Conservation (phyloP, 176 grass and related monocot genomes). For the Alloteropsis semialata region DNA sequence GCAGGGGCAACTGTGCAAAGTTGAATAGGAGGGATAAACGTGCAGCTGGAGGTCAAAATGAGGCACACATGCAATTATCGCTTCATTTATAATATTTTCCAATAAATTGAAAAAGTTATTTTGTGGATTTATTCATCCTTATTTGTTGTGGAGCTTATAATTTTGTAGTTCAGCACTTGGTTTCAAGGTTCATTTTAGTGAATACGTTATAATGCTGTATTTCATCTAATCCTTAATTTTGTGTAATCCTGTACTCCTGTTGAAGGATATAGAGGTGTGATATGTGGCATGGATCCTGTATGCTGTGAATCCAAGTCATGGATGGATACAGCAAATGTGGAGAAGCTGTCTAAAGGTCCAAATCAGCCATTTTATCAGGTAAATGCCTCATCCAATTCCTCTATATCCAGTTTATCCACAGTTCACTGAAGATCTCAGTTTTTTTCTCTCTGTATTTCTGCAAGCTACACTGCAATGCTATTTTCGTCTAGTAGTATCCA, state of each 20-base stretch:
- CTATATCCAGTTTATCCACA: not conserved
- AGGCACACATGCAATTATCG: too few species aligned
- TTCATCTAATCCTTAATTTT: constrained; percentile 26
- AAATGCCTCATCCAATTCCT: constrained; percentile 7
- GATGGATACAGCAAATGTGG: constrained; percentile 85
- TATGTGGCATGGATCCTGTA: constrained; percentile 97
- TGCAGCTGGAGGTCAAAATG: too few species aligned
- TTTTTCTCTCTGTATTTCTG: not conserved
- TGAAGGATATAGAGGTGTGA: constrained; percentile 95
- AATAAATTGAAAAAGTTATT: not conserved
- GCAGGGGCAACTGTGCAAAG: too few species aligned
- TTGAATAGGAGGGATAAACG: too few species aligned
- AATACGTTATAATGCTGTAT: not conserved
- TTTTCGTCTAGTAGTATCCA: constrained; percentile 12
- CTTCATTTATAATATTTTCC: not conserved
- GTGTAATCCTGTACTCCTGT: not conserved
- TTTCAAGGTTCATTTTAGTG: not conserved
- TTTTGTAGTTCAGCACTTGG: not conserved
- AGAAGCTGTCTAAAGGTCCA: constrained; percentile 74
- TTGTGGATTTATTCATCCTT: constrained; percentile 3
- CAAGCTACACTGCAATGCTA: not conserved
- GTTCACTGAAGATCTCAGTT: constrained; percentile 1
- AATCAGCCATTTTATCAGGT: constrained; percentile 99
- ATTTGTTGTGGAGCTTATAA: constrained; percentile 8
- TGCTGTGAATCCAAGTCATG: constrained; percentile 96